A percentile compares a stretch with the other conserved stretches of the same genome.
Evolutionary conservation across 2,329 filamentous ascomycete genomes (phyloP).

Genomic region (Colletotrichum viniferum): DNA sequence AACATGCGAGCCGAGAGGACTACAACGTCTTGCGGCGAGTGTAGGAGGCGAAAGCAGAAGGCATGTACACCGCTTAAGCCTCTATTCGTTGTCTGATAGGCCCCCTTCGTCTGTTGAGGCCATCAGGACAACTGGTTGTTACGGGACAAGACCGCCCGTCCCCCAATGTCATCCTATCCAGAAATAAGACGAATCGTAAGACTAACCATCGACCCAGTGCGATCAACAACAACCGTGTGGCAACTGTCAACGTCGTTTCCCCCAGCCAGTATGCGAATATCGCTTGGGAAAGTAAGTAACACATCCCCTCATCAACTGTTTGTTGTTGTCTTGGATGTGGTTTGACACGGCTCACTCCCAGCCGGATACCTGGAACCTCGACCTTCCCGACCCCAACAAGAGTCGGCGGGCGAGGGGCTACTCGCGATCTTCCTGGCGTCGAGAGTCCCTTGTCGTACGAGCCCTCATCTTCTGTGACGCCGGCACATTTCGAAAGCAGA

Average conservation of each 20-base stretch:
- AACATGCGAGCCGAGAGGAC: slow-evolving; percentile 34
- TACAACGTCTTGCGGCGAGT: slow-evolving; percentile 54
- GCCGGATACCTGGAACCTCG: slow-evolving; percentile 14
- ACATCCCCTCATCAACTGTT: background rate
- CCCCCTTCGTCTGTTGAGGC: background rate
- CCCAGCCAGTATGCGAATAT: slow-evolving; percentile 56
- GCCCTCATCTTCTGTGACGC: background rate
- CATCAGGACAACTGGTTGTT: background rate
- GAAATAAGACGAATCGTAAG: background rate
- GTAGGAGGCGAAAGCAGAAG: slow-evolving; percentile 57
- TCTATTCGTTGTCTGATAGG: background rate
- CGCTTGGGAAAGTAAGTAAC: slow-evolving; percentile 28
- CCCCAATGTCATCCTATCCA: background rate
- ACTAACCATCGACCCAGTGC: slow-evolving; percentile 42
- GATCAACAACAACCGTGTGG: slow-evolving; percentile 59
- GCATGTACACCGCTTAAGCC: slow-evolving; percentile 31
- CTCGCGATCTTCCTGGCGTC: slow-evolving; percentile 15
- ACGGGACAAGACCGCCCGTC: background rate
- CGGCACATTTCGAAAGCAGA: background rate
- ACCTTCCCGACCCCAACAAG: slow-evolving; percentile 3
- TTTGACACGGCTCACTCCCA: background rate
- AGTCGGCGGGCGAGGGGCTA: background rate
- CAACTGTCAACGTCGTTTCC: slow-evolving; percentile 57
- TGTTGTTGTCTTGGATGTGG: background rate
- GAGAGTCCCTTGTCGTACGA: slow-evolving; percentile 22